Percentiles rank a stretch among this genome's conserved stretches.
Conservation (phyloP, 768 basidiomycete genomes). For the Suillus subalutaceus region DNA sequence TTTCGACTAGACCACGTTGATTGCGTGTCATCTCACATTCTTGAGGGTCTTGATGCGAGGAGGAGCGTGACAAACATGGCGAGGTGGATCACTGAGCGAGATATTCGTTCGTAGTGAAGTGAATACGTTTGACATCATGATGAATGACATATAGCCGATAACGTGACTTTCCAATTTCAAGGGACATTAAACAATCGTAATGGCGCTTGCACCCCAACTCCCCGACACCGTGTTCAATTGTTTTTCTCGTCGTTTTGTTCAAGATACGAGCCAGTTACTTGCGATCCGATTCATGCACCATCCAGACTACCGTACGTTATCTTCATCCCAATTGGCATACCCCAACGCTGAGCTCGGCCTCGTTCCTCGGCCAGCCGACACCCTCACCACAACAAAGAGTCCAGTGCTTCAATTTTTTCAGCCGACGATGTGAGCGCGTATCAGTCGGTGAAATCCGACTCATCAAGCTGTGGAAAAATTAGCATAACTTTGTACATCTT, state of each 20-base stretch:
- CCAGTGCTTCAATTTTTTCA: too few relatives aligned
- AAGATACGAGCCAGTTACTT: not conserved
- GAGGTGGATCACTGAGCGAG: not conserved
- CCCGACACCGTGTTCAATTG: too few relatives aligned
- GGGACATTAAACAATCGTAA: not conserved
- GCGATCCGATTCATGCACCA: not conserved
- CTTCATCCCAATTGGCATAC: too few relatives aligned
- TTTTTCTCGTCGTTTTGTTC: too few relatives aligned
- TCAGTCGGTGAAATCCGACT: too few relatives aligned
- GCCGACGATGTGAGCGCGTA: too few relatives aligned
- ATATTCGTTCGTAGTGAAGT: not conserved
- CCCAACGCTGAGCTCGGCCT: too few relatives aligned
- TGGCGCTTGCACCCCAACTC: too few relatives aligned
- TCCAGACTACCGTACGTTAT: too few relatives aligned
- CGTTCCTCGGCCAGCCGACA: too few relatives aligned
- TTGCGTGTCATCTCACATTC: conserved; percentile 50
- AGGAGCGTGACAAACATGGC: not conserved
- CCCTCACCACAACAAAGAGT: too few relatives aligned
- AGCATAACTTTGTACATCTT: not conserved
- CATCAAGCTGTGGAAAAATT: too few relatives aligned
- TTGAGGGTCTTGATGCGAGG: conserved; percentile 4
- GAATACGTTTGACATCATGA: not conserved
- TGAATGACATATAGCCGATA: not conserved
- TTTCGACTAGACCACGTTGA: conserved; percentile 64
- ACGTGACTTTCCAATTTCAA: not conserved